A percentile compares a stretch with the other conserved stretches of the same genome.
Evolutionary conservation across 2,329 filamentous ascomycete species (phyloP).

Genomic region (Zymoseptoria passerinii): DNA sequence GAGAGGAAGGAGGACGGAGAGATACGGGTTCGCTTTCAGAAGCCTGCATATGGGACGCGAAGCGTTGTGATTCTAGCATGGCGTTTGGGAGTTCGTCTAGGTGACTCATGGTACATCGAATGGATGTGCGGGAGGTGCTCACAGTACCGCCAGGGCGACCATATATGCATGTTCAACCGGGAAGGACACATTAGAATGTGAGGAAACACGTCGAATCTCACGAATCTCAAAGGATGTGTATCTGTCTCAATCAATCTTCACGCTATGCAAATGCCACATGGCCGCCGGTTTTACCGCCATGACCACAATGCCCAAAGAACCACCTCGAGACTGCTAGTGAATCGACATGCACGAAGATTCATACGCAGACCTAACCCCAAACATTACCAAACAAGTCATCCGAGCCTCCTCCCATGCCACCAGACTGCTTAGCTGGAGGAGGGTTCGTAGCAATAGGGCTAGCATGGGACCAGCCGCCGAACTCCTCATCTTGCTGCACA

Average conservation of each 20-base stretch:
- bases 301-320: too few species aligned
- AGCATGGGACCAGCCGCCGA: slow-evolving; percentile 85
- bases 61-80: not conserved
- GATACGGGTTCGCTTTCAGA: not conserved
- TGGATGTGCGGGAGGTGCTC: not conserved
- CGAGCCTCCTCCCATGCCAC: slow-evolving; percentile 40
- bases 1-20: slow-evolving; percentile 3
- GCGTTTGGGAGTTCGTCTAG: not conserved
- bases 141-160: not conserved
- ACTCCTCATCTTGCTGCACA: slow-evolving; percentile 85
- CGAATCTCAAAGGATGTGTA: not conserved
- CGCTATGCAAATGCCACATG: not conserved
- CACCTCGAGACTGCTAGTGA: too few species aligned
- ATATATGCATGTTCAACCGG: not conserved
- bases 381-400: slow-evolving; percentile 96
- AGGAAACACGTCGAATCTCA: not conserved
- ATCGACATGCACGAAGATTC: too few species aligned
- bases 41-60: not conserved
- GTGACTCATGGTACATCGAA: not conserved
- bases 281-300: not conserved
- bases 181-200: not conserved
- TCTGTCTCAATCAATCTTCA: not conserved
- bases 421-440: slow-evolving; percentile 42
- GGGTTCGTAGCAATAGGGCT: slow-evolving; percentile 37
- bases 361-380: slow-evolving; percentile 56